A percentile compares a stretch with the other conserved stretches of the same genome.
These are phyloP conservation scores for Luvunga scandens DNA, from an alignment of 345 rosid species.

Conservation along the genomic window DNA sequence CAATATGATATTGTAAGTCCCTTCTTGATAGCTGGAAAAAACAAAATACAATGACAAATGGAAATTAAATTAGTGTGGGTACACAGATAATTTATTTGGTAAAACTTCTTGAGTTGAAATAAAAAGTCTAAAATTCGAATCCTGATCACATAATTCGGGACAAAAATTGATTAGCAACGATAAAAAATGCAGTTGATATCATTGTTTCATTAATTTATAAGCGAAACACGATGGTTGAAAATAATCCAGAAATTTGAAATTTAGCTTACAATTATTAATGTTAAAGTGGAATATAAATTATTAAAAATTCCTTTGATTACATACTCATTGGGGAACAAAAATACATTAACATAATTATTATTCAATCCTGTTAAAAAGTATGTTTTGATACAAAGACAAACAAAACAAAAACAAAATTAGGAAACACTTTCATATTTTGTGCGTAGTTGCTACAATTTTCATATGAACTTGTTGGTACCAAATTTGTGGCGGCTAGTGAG, in stretches of 20 bases:
- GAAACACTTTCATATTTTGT: neutral
- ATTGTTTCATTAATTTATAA: neutral
- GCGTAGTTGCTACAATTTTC: neutral
- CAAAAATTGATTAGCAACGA: too few relatives aligned
- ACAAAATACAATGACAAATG: too few relatives aligned
- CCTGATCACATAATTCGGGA: too few relatives aligned
- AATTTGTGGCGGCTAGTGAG: neutral
- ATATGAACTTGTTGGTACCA: neutral
- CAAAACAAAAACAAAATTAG: neutral
- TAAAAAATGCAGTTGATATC: too few relatives aligned
- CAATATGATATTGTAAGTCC: too few relatives aligned
- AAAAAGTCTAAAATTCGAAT: too few relatives aligned
- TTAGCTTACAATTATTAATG: neutral
- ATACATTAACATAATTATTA: neutral
- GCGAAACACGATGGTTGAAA: neutral
- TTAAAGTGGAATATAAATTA: neutral
- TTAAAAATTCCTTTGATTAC: neutral
- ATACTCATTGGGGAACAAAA: neutral
- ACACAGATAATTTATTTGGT: too few relatives aligned
- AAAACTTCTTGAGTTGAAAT: too few relatives aligned
- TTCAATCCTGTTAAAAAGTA: neutral
- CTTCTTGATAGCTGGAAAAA: too few relatives aligned
- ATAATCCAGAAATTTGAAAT: neutral
- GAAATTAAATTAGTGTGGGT: too few relatives aligned
- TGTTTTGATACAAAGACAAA: neutral